Base-by-base conservation (phyloP, 805 yeast genomes). In the Candida caryicola region DNA sequence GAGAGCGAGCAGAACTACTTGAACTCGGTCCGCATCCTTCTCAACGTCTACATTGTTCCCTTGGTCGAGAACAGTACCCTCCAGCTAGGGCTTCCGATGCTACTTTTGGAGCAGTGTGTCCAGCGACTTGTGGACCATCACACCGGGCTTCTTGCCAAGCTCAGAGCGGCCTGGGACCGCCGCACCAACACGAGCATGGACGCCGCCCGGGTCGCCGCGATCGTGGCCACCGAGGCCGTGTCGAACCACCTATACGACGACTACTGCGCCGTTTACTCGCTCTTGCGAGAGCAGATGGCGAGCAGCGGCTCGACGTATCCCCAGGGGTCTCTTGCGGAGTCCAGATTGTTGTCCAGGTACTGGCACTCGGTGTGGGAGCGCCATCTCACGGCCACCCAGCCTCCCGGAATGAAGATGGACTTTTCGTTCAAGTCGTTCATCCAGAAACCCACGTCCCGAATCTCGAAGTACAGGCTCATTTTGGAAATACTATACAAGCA, bases 381-480 rank as follows among this genome's bases (percentile, higher is more conserved):
- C 38, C 68, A 63, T 37, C 49, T 70, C 6, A 76, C 73, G 44
- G 62, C 71, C 1, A 59, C 73, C 1, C 76, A 75, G 43, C 66
- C 69, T 4, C 47, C 46, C 2, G 48, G 46, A 1, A 60, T 37
- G 26, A 45, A 45, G 2, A 49, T 67, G 49, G 85, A 80, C 51
- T 59, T 77, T 18, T 71, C 83, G 4, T 76, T 80, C 34, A 49
- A 55, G 23, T 77, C 83, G 0, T 61, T 79, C 44, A 55, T 76
- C 19, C 80, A 77, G 47, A 70, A 68, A 54, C 84, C 85, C 3
- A 62, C 76, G 8, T 55, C 71, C 29, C 55, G 84, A 44, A 59
- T 74, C 6, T 55, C 71, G 3, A 75, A 76, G 45, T 78, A 79
- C 49, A 64, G 69, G 37, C 57, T 79, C 25, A 64, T 79, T n/a